Evolutionary conservation across 257 asterid species (phyloP).

Genomic region (Asclepias syriaca): DNA sequence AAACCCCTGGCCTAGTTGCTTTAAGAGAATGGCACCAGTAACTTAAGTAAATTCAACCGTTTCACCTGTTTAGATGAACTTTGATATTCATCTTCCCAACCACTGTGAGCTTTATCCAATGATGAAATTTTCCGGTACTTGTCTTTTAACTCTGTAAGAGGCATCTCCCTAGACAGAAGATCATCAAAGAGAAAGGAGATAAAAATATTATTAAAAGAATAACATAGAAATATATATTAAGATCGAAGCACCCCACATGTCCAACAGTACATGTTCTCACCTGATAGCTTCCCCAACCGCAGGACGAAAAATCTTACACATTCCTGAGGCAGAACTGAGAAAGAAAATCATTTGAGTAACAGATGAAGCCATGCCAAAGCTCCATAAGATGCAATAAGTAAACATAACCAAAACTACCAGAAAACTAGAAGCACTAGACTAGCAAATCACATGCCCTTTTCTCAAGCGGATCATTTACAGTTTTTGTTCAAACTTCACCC

Average conservation of each 20-base stretch:
- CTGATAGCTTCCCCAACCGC: slow-evolving; percentile 89
- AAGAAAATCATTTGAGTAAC: slow-evolving; percentile 1
- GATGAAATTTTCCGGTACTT: slow-evolving; percentile 70
- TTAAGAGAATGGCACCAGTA: neutral
- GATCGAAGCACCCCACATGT: slow-evolving; percentile 6
- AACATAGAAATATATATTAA: neutral
- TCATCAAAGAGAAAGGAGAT: slow-evolving; percentile 5
- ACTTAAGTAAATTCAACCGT: neutral
- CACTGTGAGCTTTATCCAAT: slow-evolving; percentile 61
- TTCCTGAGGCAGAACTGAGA: slow-evolving; percentile 65
- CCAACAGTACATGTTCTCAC: slow-evolving; percentile 25
- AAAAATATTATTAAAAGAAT: neutral
- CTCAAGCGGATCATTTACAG: too few species aligned
- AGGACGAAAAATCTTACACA: slow-evolving; percentile 82
- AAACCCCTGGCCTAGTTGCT: slow-evolving; percentile 7
- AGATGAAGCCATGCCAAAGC: neutral
- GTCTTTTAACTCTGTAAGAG: slow-evolving; percentile 70
- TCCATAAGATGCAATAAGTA: neutral
- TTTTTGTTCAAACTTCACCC: too few species aligned
- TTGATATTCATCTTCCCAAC: slow-evolving; percentile 87
- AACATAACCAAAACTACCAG: neutral
- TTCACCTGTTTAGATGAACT: slow-evolving; percentile 80
- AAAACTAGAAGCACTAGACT: slow-evolving; percentile 8
- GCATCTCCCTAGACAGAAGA: slow-evolving; percentile 78
- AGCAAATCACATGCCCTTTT: too few species aligned